A percentile compares a stretch with the other conserved stretches of the same genome.
Conservation (phyloP, 2,329 filamentous ascomycete genomes). For the Canariomyces notabilis region DNA sequence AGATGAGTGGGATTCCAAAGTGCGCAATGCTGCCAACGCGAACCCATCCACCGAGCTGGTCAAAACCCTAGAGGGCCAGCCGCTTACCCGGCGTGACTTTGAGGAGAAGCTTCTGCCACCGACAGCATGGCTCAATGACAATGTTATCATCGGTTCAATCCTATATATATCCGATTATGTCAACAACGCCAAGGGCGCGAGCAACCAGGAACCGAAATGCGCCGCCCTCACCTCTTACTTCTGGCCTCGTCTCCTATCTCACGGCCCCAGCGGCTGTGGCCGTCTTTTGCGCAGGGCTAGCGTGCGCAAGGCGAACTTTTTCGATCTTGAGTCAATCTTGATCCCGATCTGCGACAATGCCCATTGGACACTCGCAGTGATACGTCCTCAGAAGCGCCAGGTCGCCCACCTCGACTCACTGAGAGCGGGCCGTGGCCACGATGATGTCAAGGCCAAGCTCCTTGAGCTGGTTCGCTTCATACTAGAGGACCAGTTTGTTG, state of each 20-base stretch:
- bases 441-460: slow-evolving; percentile 37
- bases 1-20: slow-evolving; percentile 34
- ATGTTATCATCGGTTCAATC: slow-evolving; percentile 65
- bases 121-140: slow-evolving; percentile 69
- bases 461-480: slow-evolving; percentile 54
- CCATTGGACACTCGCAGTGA: slow-evolving; percentile 69
- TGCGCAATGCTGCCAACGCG: slow-evolving; percentile 34
- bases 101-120: slow-evolving; percentile 50
- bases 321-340: slow-evolving; percentile 62
- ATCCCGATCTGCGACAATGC: slow-evolving; percentile 60
- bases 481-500: slow-evolving; percentile 50
- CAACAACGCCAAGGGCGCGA: slow-evolving; percentile 52
- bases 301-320: slow-evolving; percentile 55
- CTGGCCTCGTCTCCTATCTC: slow-evolving; percentile 49
- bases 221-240: slow-evolving; percentile 63
- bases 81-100: slow-evolving; percentile 56
- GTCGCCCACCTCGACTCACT: slow-evolving; percentile 69
- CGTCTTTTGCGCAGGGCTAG: slow-evolving; percentile 54
- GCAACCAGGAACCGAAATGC: slow-evolving; percentile 52
- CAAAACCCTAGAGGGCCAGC: slow-evolving; percentile 44
- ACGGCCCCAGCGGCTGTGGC: slow-evolving; percentile 44
- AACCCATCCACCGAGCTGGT: slow-evolving; percentile 35
- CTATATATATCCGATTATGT: slow-evolving; percentile 54
- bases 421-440: slow-evolving; percentile 32
- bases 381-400: slow-evolving; percentile 55